Percentiles rank a stretch among this genome's conserved stretches.
Evolutionary conservation across 352 stramenopile genomes (phyloP).

Genomic region (Phytophthora idaei): DNA sequence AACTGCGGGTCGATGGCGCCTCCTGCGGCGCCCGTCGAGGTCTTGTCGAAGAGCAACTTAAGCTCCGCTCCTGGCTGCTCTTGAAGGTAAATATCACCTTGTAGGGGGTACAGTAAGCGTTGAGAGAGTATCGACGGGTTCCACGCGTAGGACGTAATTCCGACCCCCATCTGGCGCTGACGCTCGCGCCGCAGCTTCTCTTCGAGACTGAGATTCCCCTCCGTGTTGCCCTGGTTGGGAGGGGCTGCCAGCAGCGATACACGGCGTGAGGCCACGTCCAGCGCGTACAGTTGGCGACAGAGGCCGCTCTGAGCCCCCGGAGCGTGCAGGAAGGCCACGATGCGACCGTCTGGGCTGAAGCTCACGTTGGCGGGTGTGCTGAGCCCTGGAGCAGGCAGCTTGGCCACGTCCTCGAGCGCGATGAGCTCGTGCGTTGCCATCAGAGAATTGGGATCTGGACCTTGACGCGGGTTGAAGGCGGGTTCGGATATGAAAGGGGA

Average conservation of each 20-base stretch:
- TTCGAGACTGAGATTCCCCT: constrained; percentile 87
- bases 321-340: constrained; percentile 89
- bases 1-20: constrained; percentile 94
- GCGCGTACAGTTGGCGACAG: constrained; percentile 83
- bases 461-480: constrained; percentile 11
- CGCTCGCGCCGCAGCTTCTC: constrained; percentile 92
- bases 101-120: constrained; percentile 89
- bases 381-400: constrained; percentile 86
- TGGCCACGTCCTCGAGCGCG: constrained; percentile 87
- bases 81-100: constrained; percentile 95
- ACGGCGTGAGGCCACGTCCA: constrained; percentile 65
- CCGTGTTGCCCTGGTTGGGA: constrained; percentile 81
- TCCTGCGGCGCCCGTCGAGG: constrained; percentile 63
- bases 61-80: constrained; percentile 75
- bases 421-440: constrained; percentile 53
- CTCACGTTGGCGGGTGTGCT: constrained; percentile 78
- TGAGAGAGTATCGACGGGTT: constrained; percentile 58
- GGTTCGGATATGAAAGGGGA: constrained; percentile 31
- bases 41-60: constrained; percentile 89
- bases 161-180: constrained; percentile 90
- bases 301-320: constrained; percentile 78
- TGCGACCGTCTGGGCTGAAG: constrained; percentile 84
- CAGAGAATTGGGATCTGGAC: neutral
- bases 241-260: constrained; percentile 70
- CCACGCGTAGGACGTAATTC: constrained; percentile 93